Conservation (phyloP, 1,284 basidiomycete species). For the Fomitopsis schrenkii region DNA sequence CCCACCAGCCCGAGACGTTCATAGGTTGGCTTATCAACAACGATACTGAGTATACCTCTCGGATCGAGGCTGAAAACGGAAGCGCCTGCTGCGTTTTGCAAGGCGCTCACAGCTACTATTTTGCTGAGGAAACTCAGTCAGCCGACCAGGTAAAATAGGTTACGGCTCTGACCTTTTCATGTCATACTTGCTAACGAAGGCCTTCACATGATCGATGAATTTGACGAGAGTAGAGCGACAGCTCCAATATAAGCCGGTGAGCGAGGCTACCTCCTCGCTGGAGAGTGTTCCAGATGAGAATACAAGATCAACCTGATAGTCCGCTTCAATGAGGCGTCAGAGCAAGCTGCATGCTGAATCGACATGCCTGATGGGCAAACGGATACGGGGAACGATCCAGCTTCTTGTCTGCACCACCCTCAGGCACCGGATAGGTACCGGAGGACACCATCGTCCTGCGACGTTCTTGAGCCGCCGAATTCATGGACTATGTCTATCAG, state of each 20-base stretch:
- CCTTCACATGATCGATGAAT: slow-evolving; percentile 32
- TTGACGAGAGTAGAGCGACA: slow-evolving; percentile 38
- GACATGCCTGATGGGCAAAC: neutral
- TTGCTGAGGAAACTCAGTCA: slow-evolving; percentile 3
- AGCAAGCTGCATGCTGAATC: neutral
- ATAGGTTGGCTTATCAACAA: slow-evolving; percentile 51
- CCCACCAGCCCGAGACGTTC: slow-evolving; percentile 55
- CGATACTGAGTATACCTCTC: slow-evolving; percentile 50
- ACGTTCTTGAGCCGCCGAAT: neutral
- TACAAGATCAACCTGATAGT: slow-evolving; percentile 49
- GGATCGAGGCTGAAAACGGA: slow-evolving; percentile 66
- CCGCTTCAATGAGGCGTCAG: neutral
- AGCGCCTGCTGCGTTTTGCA: slow-evolving; percentile 26
- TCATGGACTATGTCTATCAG: neutral
- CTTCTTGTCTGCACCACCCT: neutral
- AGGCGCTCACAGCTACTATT: slow-evolving; percentile 26
- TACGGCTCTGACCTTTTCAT: slow-evolving; percentile 10
- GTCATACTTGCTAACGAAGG: slow-evolving; percentile 18
- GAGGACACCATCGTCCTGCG: neutral
- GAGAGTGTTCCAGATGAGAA: slow-evolving; percentile 35
- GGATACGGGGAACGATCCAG: neutral
- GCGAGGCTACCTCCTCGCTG: slow-evolving; percentile 33
- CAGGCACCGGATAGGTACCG: neutral
- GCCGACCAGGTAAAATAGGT: no score
- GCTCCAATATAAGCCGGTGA: slow-evolving; percentile 39